These are phyloP conservation scores for Scheffersomyces stambukii DNA, from an alignment of 1,139 yeast species.

Conservation along the genomic window DNA sequence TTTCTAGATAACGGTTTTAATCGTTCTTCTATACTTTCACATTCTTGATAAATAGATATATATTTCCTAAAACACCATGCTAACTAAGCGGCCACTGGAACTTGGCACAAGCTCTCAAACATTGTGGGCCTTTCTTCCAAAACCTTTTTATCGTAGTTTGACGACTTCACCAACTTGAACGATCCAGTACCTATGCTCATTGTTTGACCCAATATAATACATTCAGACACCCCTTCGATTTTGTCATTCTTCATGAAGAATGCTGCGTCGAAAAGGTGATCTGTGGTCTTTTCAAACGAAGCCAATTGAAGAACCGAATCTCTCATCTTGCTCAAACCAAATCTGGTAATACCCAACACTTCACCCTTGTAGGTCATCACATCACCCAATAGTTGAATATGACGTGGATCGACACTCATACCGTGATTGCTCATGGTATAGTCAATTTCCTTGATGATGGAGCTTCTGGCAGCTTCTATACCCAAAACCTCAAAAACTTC, in stretches of 20 bases:
- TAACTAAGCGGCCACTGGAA: slow-evolving; percentile 13
- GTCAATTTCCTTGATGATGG: slow-evolving; percentile 91
- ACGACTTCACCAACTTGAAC: slow-evolving; percentile 72
- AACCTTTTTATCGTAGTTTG: slow-evolving; percentile 40
- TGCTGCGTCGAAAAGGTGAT: slow-evolving; percentile 96
- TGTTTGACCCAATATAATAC: slow-evolving; percentile 95
- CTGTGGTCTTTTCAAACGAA: slow-evolving; percentile 96
- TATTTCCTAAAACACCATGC: not conserved
- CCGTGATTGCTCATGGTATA: slow-evolving; percentile 99
- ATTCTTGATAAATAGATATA: not conserved
- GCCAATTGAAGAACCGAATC: slow-evolving; percentile 96
- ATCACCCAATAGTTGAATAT: slow-evolving; percentile 93
- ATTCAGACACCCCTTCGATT: slow-evolving; percentile 97
- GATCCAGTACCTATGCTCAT: slow-evolving; percentile 98
- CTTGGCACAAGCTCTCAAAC: slow-evolving; percentile 51
- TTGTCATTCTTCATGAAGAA: slow-evolving; percentile 94
- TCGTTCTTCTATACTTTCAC: not conserved
- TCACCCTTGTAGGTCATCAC: slow-evolving; percentile 99
- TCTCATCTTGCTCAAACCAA: slow-evolving; percentile 97
- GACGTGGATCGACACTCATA: slow-evolving; percentile 99
- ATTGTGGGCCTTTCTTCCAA: slow-evolving; percentile 52
- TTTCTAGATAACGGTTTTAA: slow-evolving; percentile 7
- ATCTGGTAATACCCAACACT: slow-evolving; percentile 94
- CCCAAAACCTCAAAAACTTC: slow-evolving; percentile 91
- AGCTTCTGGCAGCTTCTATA: slow-evolving; percentile 94